phyloP scores from a whole-genome alignment of 169 alveolate species.

The Babesia ovis region DNA sequence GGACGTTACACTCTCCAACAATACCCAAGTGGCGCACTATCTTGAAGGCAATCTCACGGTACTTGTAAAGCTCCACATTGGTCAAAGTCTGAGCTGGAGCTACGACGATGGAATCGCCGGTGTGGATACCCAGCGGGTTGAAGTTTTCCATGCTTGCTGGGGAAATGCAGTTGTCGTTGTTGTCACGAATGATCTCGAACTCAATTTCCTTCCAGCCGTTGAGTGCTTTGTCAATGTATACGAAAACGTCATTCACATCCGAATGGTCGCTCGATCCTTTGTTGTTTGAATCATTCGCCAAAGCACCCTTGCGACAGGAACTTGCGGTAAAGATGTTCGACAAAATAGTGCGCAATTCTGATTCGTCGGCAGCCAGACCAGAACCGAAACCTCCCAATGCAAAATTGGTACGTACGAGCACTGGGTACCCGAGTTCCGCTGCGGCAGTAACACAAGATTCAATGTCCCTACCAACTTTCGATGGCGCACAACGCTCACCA shows the following conservation, averaged over 20 bases:
- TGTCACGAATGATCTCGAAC: conserved; percentile 86
- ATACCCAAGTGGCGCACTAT: conserved; percentile 83
- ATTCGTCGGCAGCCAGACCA: conserved; percentile 83
- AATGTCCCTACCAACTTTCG: conserved; percentile 71
- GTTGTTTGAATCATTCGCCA: conserved; percentile 66
- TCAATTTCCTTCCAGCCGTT: conserved; percentile 90
- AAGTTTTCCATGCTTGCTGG: conserved; percentile 89
- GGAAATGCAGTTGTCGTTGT: conserved; percentile 85
- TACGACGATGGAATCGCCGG: conserved; percentile 90
- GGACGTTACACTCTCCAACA: conserved; percentile 90
- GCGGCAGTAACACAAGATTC: conserved; percentile 80
- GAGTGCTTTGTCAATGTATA: conserved; percentile 84
- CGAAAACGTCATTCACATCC: conserved; percentile 60
- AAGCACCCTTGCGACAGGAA: conserved; percentile 36
- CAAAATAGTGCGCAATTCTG: conserved; percentile 71
- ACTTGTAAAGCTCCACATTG: conserved; percentile 80
- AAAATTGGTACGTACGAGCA: conserved; percentile 85
- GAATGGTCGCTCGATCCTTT: not conserved
- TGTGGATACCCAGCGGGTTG: conserved; percentile 90
- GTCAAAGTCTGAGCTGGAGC: conserved; percentile 90
- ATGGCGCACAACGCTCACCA: conserved; percentile 84
- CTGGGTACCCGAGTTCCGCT: conserved; percentile 83
- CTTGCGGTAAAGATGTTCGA: conserved; percentile 73
- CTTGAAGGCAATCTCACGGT: conserved; percentile 84
- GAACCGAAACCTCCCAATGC: conserved; percentile 82